Base-by-base conservation (phyloP, 1,139 yeast species). In the Yamadazyma sp. region DNA sequence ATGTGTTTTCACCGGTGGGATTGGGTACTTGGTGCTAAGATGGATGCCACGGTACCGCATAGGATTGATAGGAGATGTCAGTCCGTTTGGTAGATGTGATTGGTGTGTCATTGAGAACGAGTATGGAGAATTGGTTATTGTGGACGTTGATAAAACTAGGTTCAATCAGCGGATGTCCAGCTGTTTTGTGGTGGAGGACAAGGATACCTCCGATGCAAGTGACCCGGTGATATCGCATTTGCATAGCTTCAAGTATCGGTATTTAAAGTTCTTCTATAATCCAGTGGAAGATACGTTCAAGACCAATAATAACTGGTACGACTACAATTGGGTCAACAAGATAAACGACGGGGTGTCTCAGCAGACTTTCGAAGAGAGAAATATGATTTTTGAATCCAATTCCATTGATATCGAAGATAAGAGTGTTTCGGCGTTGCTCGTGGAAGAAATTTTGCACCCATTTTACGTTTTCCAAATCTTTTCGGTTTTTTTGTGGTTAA, bases 51-150 rank as follows among this genome's bases (percentile, higher is more conserved):
- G 81, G 35, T 81, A 80, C 58, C 73, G 87, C 46, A 79, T 92
- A 36, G 73, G 73, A 38, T 64, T 88, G 45, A 70, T 79, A 64
- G 98, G 96, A 3, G 64, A 64, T 15, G 73, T 73, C 24, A 71
- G 78, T 6, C 82, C 95, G 0, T 68, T 94, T 46, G 96, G 89
- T 1, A 73, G 73, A 44, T 86, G 97, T 25, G 95, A 88, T 53
- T 88, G 97, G 95, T 85, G 92, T 28, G 96, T 89, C 14, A 74
- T 94, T 32, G 98, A 92, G 56, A 94, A 88, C 51, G 97, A 91
- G 58, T 85, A 81, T 73, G 98, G 97, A 23, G 96, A 88, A 52
- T 71, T 92, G 47, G 73, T 77, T 20, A 75, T 84, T 12, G 75
- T 79, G 4, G 61, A 67, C 5, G 79, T 92, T 14, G 54, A 64